A percentile compares a stretch with the other conserved stretches of the same genome.
Evolutionary conservation across 1,284 basidiomycete species (phyloP).

Genomic region (Grifola frondosa): DNA sequence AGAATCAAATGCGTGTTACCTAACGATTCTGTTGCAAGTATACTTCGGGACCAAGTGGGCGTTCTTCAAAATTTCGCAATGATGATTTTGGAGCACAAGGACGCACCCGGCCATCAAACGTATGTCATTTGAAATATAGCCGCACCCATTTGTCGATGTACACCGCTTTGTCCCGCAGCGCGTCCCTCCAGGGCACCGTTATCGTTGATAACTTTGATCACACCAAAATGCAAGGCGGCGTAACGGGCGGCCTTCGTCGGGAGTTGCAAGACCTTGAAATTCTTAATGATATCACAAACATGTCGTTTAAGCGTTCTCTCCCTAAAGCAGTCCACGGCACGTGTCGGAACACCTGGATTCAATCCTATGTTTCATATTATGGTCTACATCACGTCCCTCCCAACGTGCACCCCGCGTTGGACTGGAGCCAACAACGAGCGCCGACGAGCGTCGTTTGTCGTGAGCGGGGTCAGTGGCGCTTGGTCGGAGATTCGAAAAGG

Average conservation of each 20-base stretch:
- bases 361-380: not conserved
- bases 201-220: slow-evolving; percentile 32
- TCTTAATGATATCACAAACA: slow-evolving; percentile 32
- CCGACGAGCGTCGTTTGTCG: too few species aligned
- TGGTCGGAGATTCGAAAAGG: too few species aligned
- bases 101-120: slow-evolving; percentile 12
- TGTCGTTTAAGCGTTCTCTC: slow-evolving; percentile 23
- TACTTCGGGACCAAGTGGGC: slow-evolving; percentile 14
- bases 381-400: not conserved
- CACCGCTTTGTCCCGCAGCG: slow-evolving; percentile 14
- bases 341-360: slow-evolving; percentile 18
- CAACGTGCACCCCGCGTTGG: not conserved
- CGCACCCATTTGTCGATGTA: slow-evolving; percentile 13
- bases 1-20: slow-evolving; percentile 20
- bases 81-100: too few species aligned
- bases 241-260: slow-evolving; percentile 20
- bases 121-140: slow-evolving; percentile 12
- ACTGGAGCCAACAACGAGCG: not conserved
- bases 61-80: slow-evolving; percentile 17
- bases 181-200: slow-evolving; percentile 35
- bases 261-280: slow-evolving; percentile 37
- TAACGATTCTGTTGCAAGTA: slow-evolving; percentile 13
- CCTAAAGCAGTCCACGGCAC: slow-evolving; percentile 17
- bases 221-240: slow-evolving; percentile 22
- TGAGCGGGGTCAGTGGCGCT: too few species aligned